Base-by-base conservation (phyloP, 2,329 filamentous ascomycete genomes). In the Sporothrix dimorphospora region DNA sequence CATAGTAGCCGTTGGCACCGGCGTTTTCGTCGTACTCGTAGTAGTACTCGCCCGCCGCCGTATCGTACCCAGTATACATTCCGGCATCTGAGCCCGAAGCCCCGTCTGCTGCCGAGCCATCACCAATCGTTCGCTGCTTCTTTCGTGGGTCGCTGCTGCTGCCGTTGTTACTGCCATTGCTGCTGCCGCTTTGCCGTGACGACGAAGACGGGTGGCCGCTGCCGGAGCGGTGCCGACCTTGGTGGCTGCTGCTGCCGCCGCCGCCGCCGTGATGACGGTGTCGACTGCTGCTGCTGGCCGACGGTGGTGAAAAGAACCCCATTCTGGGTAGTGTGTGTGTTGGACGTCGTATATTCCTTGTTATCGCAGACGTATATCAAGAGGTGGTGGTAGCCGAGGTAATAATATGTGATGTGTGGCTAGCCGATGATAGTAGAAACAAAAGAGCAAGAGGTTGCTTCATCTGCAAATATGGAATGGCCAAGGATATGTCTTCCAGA, bases 301-400 rank as follows among this genome's bases (percentile, higher is more conserved):
- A 53, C 24, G 63, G 70, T 27, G 61, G 63, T 19, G 51, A 68
- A 63, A 71, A 55, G 63, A 71, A 68, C 38, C 70, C 70, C 70
- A 71, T 71, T 11, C 8, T 71, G 47, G 9, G 51, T 19, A 16
- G n/a, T 24, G 51, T n/a, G 45, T 19, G 21, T 4, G 55, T 34
- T 27, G 42, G 45, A 30, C 12, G 11, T 71, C 11, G 21, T n/a
- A n/a, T n/a, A n/a, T n/a, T n/a, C n/a, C n/a, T 19, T 12, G 34
- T 4, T 24, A n/a, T 16, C 1, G 9, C 38, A 27, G 21, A 65
- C 12, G n/a, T 63, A 7, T 42, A 34, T 38, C 49, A 53, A 38
- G 38, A 42, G 19, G 30, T 34, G 12, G 55, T n/a, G 19, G 30
- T 34, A 5, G 55, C 9, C 19, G 27, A 9, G 40, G 19, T 21